Conservation (phyloP, 768 basidiomycete species). For the Neoboletus brunneissimus region DNA sequence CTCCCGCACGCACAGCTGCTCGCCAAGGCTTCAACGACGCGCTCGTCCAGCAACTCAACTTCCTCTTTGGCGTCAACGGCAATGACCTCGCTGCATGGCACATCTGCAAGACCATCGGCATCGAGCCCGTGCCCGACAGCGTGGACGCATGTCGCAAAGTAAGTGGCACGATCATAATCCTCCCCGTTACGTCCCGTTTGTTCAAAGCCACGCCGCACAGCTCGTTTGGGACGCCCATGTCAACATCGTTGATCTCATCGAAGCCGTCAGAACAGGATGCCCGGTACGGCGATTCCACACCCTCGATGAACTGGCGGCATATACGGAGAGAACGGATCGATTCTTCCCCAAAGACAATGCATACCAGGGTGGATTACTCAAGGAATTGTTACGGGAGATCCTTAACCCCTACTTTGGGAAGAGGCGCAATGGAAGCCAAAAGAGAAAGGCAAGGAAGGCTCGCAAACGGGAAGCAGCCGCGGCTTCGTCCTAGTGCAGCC, state of each 20-base stretch:
- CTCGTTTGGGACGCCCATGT: conserved; percentile 24
- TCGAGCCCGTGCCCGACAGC: conserved; percentile 13
- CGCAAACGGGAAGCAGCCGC: conserved; percentile 9
- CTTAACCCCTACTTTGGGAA: conserved; percentile 16
- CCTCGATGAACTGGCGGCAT: conserved; percentile 19
- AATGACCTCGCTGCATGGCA: conserved; percentile 19
- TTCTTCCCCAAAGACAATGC: conserved; percentile 31
- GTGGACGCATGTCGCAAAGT: conserved; percentile 20
- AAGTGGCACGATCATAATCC: neutral
- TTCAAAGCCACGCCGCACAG: conserved; percentile 5
- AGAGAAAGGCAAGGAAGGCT: conserved; percentile 15
- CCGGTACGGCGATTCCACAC: conserved; percentile 22
- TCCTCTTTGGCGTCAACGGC: conserved; percentile 17
- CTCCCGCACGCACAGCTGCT: neutral
- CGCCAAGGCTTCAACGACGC: conserved; percentile 17
- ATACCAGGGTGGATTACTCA: conserved; percentile 30
- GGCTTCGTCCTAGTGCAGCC: neutral
- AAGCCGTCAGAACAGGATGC: conserved; percentile 8
- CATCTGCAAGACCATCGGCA: conserved; percentile 16
- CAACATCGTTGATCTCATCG: conserved; percentile 33
- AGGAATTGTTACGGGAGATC: conserved; percentile 27
- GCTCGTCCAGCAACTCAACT: conserved; percentile 27
- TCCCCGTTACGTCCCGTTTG: neutral
- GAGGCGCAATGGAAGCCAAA: conserved; percentile 20
- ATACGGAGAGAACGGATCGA: conserved; percentile 17